Percentiles rank a stretch among this genome's conserved stretches.
phyloP scores from a whole-genome alignment of 202 grass and related monocot species.

The Sporobolus alterniflorus region DNA sequence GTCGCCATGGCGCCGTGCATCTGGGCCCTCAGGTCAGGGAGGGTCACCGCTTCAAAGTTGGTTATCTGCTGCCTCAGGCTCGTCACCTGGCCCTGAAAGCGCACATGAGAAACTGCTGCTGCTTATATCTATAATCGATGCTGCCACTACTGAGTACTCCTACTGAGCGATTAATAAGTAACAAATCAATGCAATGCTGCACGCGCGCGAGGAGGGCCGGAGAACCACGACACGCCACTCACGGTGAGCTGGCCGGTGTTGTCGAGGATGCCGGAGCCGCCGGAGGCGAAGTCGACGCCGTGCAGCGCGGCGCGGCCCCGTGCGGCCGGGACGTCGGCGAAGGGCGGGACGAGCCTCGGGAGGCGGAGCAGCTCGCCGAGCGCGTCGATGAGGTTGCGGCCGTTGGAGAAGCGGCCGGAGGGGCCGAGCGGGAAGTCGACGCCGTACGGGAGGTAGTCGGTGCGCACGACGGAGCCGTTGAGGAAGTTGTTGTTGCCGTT shows the following conservation, averaged over 20 bases:
- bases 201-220: neutral
- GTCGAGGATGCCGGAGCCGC: slow-evolving; percentile 79
- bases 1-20: neutral
- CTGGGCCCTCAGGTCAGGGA: slow-evolving; percentile 53
- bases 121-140: neutral
- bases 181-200: neutral
- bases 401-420: slow-evolving; percentile 73
- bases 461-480: slow-evolving; percentile 52
- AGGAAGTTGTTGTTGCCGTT: slow-evolving; percentile 84
- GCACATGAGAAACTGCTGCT: neutral
- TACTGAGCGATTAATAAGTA: neutral
- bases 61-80: slow-evolving; percentile 59
- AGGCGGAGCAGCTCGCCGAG: slow-evolving; percentile 60
- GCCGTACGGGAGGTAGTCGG: slow-evolving; percentile 76
- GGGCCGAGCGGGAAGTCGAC: slow-evolving; percentile 73
- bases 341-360: slow-evolving; percentile 51
- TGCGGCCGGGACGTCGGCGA: slow-evolving; percentile 58
- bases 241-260: slow-evolving; percentile 42
- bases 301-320: slow-evolving; percentile 26
- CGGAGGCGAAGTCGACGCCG: slow-evolving; percentile 80
- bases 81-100: slow-evolving; percentile 49
- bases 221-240: neutral
- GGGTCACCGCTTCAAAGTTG: slow-evolving; percentile 56
- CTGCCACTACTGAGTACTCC: no score
- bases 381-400: slow-evolving; percentile 68